phyloP scores from a whole-genome alignment of 805 yeast species.

The Pichia manshurica region DNA sequence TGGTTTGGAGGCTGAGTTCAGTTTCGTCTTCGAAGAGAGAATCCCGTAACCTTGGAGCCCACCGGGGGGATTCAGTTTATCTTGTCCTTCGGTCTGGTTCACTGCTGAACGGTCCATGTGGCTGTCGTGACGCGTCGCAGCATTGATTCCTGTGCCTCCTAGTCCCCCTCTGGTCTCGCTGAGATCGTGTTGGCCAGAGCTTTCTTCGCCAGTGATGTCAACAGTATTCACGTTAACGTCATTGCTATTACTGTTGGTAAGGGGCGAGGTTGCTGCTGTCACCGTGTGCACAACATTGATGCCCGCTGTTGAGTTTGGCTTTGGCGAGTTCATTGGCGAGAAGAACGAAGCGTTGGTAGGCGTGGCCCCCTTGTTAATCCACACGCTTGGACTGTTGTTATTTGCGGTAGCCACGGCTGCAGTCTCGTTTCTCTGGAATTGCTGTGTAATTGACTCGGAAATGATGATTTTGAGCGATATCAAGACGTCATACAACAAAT shows the following conservation, averaged over 20 bases:
- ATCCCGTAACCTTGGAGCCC: too few relatives aligned
- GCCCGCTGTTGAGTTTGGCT: neutral
- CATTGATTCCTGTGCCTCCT: too few relatives aligned
- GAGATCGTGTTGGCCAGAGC: too few relatives aligned
- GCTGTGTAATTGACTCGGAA: constrained; percentile 24
- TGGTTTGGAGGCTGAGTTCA: too few relatives aligned
- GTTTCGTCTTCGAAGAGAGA: too few relatives aligned
- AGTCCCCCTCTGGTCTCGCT: too few relatives aligned
- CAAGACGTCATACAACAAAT: constrained; percentile 54
- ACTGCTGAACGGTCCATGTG: too few relatives aligned
- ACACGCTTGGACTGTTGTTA: constrained; percentile 3
- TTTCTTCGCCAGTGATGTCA: too few relatives aligned
- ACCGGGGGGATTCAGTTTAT: too few relatives aligned
- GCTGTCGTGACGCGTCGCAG: too few relatives aligned
- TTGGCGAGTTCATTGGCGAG: constrained; percentile 21
- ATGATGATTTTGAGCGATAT: constrained; percentile 42
- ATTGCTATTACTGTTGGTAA: neutral
- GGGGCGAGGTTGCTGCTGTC: neutral
- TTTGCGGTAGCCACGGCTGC: neutral
- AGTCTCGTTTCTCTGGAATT: constrained; percentile 11
- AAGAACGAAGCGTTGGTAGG: constrained; percentile 19
- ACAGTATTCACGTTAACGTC: too few relatives aligned
- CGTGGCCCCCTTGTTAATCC: constrained; percentile 17
- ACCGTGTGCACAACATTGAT: neutral
- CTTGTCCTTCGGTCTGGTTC: too few relatives aligned